phyloP scores from a whole-genome alignment of 2,329 filamentous ascomycete species.

The Aschersonia sp. region DNA sequence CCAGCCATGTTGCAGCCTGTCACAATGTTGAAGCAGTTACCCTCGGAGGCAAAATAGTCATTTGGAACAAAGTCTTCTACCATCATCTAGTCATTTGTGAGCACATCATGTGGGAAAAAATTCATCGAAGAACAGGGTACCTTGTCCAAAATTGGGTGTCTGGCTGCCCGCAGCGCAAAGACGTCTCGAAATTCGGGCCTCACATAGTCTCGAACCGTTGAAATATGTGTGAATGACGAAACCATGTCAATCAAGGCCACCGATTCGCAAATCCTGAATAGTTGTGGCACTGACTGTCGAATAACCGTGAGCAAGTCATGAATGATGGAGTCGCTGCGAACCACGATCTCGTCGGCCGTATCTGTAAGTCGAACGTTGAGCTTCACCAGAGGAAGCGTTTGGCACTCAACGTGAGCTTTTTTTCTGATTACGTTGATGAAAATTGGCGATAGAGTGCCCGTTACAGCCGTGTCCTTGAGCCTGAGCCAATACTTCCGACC shows the following conservation, averaged over 20 bases:
- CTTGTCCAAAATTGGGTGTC: constrained; percentile 69
- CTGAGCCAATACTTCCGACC: constrained; percentile 69
- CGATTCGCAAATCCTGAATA: constrained; percentile 79
- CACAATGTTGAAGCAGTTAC: constrained; percentile 79
- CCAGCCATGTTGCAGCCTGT: constrained; percentile 98
- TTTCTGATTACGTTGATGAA: constrained; percentile 68
- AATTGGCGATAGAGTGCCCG: constrained; percentile 43
- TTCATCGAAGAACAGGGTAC: constrained; percentile 11
- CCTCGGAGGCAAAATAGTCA: constrained; percentile 71
- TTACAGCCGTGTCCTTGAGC: constrained; percentile 49
- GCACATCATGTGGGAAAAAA: not conserved
- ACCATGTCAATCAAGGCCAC: constrained; percentile 83
- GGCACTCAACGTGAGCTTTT: constrained; percentile 70
- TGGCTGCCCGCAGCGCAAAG: constrained; percentile 57
- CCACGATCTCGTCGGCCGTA: constrained; percentile 69
- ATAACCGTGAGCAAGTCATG: constrained; percentile 58
- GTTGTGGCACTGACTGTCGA: constrained; percentile 51
- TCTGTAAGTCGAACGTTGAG: constrained; percentile 65
- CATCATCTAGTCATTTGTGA: constrained; percentile 31
- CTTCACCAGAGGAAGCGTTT: constrained; percentile 74
- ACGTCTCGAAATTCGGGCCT: constrained; percentile 55
- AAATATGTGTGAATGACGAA: constrained; percentile 59
- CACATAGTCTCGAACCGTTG: constrained; percentile 44
- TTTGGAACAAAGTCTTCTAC: constrained; percentile 66
- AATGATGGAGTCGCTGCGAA: constrained; percentile 67